Conservation (phyloP, 805 yeast genomes). For the Pichia californica region DNA sequence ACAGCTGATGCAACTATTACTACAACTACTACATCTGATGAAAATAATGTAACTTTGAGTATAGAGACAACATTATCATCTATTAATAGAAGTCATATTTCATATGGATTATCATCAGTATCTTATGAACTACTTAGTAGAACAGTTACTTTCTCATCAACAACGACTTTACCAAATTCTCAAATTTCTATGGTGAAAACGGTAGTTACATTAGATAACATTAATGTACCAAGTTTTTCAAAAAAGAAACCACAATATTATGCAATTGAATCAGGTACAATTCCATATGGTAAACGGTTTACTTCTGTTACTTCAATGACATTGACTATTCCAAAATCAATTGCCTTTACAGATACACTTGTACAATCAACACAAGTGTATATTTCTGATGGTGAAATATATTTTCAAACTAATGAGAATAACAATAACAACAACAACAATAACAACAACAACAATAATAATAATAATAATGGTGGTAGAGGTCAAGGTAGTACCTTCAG, state of each 20-base stretch:
- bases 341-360: constrained; percentile 13
- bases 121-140: not conserved
- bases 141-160: not conserved
- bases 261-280: constrained; percentile 24
- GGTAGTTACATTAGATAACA: not conserved
- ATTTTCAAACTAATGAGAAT: constrained; percentile 12
- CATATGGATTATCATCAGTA: not conserved
- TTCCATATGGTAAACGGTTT: constrained; percentile 27
- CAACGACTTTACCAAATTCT: not conserved
- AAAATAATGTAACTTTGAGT: not conserved
- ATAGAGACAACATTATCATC: not conserved
- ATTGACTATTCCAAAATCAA: constrained; percentile 20
- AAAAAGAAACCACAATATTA: constrained; percentile 5
- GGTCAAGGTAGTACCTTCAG: not conserved
- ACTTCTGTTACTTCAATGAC: constrained; percentile 22
- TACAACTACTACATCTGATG: not conserved
- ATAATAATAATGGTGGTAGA: not conserved
- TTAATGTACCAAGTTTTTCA: not conserved
- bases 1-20: not conserved
- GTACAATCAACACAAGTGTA: constrained; percentile 13
- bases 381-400: constrained; percentile 28
- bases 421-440: not conserved
- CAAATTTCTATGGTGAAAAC: not conserved
- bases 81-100: not conserved
- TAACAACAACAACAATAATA: not conserved